Evolutionary conservation across 306 rosid genomes (phyloP).

Genomic region (Oemleria cerasiformis): DNA sequence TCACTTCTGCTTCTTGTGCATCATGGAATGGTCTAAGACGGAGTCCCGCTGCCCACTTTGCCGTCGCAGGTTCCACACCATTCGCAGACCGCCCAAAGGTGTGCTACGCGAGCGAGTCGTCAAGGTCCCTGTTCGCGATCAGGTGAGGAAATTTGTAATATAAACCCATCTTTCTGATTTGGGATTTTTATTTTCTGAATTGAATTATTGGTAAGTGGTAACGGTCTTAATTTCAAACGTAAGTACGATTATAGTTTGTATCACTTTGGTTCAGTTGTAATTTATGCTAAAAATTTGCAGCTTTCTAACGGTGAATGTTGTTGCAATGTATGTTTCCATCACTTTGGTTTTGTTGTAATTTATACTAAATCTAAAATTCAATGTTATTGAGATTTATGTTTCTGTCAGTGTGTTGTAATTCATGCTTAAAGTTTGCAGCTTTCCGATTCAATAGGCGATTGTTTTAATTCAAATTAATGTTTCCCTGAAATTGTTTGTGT

Average conservation of each 20-base stretch:
- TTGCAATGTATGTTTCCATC: neutral
- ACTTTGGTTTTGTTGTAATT: neutral
- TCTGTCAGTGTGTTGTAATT: neutral
- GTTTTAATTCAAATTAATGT: neutral
- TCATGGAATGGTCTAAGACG: constrained; percentile 76
- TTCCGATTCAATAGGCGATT: neutral
- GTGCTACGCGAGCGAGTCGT: constrained; percentile 42
- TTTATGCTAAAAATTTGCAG: too few relatives aligned
- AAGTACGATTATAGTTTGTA: neutral
- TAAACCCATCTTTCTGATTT: neutral
- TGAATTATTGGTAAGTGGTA: neutral
- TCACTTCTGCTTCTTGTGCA: constrained; percentile 73
- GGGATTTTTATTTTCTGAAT: neutral
- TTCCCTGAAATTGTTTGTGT: neutral
- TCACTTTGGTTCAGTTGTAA: neutral
- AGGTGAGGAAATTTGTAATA: constrained; percentile 32
- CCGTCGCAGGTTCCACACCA: constrained; percentile 63
- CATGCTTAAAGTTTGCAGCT: neutral
- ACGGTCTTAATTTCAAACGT: neutral
- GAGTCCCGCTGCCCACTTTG: constrained; percentile 84
- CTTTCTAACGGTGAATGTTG: too few relatives aligned
- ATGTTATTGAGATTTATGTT: neutral
- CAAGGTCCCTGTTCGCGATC: constrained; percentile 60
- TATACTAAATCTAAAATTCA: neutral
- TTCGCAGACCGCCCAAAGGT: constrained; percentile 46